Percentiles rank a stretch among this genome's conserved stretches.
phyloP scores from a whole-genome alignment of 192 early-diverging fungal species.

The Rhizoclosmatium globosum region DNA sequence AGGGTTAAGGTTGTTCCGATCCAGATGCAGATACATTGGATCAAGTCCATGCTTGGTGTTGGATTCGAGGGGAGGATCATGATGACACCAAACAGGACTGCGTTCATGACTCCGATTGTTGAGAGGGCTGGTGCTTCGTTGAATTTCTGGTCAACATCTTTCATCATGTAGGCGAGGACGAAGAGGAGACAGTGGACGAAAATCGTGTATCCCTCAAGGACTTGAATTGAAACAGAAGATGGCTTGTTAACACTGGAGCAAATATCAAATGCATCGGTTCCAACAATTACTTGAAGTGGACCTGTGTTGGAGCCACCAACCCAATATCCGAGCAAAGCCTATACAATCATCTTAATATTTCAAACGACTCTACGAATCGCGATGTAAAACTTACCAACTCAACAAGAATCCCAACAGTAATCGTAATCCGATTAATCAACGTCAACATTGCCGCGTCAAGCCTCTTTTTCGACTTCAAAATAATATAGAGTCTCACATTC shows the following conservation, averaged over 20 bases:
- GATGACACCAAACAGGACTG: neutral
- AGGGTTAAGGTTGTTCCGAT: neutral
- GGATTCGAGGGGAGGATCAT: slow-evolving; percentile 11
- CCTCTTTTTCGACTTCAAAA: slow-evolving; percentile 16
- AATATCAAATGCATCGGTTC: neutral
- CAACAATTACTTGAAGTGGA: neutral
- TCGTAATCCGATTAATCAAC: neutral
- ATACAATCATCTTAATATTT: neutral
- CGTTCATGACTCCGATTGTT: neutral
- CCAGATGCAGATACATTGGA: slow-evolving; percentile 2
- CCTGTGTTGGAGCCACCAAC: neutral
- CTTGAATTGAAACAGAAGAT: neutral
- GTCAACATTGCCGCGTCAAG: neutral
- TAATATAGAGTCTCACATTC: neutral
- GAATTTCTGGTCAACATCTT: slow-evolving; percentile 1
- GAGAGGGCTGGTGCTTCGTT: slow-evolving; percentile 10
- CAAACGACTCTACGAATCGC: neutral
- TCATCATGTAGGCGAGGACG: neutral
- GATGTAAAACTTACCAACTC: neutral
- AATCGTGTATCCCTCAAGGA: neutral
- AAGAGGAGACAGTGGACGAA: neutral
- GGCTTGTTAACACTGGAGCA: neutral
- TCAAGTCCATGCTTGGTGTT: neutral
- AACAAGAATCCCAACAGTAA: neutral
- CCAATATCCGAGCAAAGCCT: slow-evolving; percentile 2